Evolutionary conservation across 192 early-diverging fungal genomes (phyloP), one percentile per base, ranked within the genome.

Genomic region (Backusella luteola): DNA sequence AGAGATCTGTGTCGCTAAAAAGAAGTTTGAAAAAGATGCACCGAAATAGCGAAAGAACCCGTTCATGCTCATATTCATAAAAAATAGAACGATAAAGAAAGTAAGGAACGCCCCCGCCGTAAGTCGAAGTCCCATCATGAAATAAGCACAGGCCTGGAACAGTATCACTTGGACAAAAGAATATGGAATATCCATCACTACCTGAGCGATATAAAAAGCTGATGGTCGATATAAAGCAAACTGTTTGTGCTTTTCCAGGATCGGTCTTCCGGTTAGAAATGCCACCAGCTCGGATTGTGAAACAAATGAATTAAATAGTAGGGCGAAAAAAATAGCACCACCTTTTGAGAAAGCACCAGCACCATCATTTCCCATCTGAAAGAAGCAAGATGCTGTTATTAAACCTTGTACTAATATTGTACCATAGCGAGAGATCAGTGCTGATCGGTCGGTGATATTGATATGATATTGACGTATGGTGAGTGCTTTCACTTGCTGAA

Each of bases 301-400:
- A 14, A 90, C 83, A 69, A 87, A 73, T 32, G 86, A 81, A 73
- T 83, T 86, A 75, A 82, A 89, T 49, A 86, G 41, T 76, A 85
- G 77, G 59, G 87, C 82, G 79, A 85, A 91, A 71, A 94, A 96
- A 23, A 96, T 77, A 29, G 89, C 88, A 77, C 93, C 91, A 53
- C 94, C 93, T 53, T 93, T 89, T 32, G 93, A 88, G 80, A 94
- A 94, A 72, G 93, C 91, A 32, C 92, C 94, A 35, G 76, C 77
- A 36, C 85, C 81, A 26, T 78, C 83, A 41, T 74, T 63, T 1
- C 90, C 90, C 56, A 94, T 79, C 34, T 80, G 68, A 35, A 89
- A 88, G 81, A 91, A 94, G 26, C 91, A 88, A 32, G 90, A 90
- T 23, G 91, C 93, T 76, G 91, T 89, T 78, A 93, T 88, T 38